Percentiles rank a stretch among this genome's conserved stretches.
These are phyloP conservation scores for Euclidium syriacum DNA, from an alignment of 345 rosid genomes.

Conservation along the genomic window DNA sequence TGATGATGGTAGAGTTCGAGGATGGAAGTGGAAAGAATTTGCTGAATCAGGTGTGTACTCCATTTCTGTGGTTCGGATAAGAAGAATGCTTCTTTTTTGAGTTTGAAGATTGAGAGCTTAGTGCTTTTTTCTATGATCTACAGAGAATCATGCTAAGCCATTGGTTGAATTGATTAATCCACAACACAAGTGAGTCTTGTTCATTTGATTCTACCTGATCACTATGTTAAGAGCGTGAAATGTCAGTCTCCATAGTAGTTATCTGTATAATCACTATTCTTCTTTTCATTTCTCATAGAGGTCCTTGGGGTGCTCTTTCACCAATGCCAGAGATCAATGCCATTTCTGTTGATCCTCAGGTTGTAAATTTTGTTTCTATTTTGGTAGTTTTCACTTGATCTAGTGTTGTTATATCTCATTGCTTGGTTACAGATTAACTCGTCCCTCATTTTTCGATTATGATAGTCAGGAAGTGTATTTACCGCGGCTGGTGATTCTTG, in stretches of 20 bases:
- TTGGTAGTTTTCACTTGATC: neutral
- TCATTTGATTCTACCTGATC: neutral
- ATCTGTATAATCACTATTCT: constrained; percentile 1
- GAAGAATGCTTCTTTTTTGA: neutral
- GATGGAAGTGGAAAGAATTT: constrained; percentile 87
- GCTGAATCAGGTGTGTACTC: constrained; percentile 44
- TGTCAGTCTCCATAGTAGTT: neutral
- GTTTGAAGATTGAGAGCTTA: neutral
- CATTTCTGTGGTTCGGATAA: neutral
- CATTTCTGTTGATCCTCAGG: constrained; percentile 69
- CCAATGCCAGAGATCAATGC: constrained; percentile 92
- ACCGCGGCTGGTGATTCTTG: constrained; percentile 93
- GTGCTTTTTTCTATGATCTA: constrained; percentile 2
- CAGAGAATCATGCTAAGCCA: constrained; percentile 66
- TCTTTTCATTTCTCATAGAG: constrained; percentile 39
- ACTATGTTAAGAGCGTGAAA: neutral
- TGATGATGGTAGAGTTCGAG: constrained; percentile 86
- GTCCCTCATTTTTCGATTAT: constrained; percentile 10
- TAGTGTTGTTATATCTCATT: neutral
- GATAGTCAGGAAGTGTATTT: constrained; percentile 66
- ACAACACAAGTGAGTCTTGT: constrained; percentile 70
- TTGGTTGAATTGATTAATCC: constrained; percentile 71
- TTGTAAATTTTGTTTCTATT: constrained; percentile 16
- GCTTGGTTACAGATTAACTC: neutral
- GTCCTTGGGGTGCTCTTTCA: constrained; percentile 97